A percentile compares a stretch with the other conserved stretches of the same genome.
phyloP scores from a whole-genome alignment of 129 eudicot genomes.

The Lactuca sativa region DNA sequence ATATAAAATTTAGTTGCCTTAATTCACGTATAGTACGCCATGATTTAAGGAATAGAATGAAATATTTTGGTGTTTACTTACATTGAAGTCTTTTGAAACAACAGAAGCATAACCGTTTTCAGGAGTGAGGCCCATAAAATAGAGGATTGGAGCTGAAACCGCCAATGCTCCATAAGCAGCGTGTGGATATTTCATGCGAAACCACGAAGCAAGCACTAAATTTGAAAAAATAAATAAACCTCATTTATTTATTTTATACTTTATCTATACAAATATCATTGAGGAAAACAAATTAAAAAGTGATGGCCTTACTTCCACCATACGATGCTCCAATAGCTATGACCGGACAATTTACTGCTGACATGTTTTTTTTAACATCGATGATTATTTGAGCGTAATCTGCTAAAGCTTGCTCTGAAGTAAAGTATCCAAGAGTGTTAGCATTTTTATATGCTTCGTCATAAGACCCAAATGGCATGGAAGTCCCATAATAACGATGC shows the following conservation, averaged over 20 bases:
- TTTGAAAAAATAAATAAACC: too few species aligned
- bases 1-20: not conserved
- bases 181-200: not conserved
- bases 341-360: conserved; percentile 35
- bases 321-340: conserved; percentile 45
- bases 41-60: not conserved
- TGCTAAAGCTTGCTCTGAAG: conserved; percentile 38
- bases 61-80: not conserved
- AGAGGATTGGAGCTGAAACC: conserved; percentile 26
- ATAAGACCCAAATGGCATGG: conserved; percentile 36
- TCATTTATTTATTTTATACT: not conserved
- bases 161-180: conserved; percentile 28
- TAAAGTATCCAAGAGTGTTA: conserved; percentile 31
- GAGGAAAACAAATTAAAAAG: not conserved
- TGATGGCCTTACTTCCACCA: conserved; percentile 40
- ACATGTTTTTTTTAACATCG: conserved; percentile 27
- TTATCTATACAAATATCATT: not conserved
- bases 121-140: conserved; percentile 32
- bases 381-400: conserved; percentile 40
- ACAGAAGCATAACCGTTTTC: conserved; percentile 26
- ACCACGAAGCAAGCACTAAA: not conserved
- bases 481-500: conserved; percentile 43
- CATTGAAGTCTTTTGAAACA: conserved; percentile 32
- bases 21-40: not conserved
- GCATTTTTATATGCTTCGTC: conserved; percentile 35